Conservation (phyloP, 495 filamentous ascomycete genomes). For the Lophium mytilinum region DNA sequence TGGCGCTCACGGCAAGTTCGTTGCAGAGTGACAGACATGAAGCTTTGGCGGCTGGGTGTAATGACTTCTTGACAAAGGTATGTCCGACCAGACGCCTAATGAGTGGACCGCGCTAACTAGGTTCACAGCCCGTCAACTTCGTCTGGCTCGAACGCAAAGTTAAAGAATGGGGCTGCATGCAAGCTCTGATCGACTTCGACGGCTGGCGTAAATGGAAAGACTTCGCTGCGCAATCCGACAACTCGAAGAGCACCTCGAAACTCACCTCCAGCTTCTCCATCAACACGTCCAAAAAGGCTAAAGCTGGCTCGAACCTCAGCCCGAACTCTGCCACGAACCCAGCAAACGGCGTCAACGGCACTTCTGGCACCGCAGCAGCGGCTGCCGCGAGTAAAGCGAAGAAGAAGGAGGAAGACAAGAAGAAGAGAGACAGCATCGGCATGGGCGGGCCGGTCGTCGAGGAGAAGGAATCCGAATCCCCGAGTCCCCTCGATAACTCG, state of each 20-base stretch:
- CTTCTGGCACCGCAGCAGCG: background rate
- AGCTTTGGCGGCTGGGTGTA: constrained; percentile 90
- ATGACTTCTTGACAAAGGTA: constrained; percentile 98
- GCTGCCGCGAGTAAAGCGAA: constrained; percentile 1
- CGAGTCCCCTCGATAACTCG: background rate
- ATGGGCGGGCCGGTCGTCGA: constrained; percentile 2
- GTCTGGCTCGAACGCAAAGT: constrained; percentile 96
- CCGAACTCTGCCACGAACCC: constrained; percentile 5
- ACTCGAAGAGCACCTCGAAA: constrained; percentile 17
- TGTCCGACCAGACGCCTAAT: no score
- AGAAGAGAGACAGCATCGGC: constrained; percentile 23
- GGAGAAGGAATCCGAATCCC: constrained; percentile 9
- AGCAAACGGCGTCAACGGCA: constrained; percentile 1
- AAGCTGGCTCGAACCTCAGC: constrained; percentile 4
- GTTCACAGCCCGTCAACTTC: constrained; percentile 78
- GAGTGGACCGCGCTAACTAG: constrained; percentile 21
- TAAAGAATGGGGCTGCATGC: constrained; percentile 99
- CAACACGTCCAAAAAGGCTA: constrained; percentile 9
- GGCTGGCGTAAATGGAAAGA: constrained; percentile 98
- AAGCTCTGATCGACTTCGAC: constrained; percentile 96
- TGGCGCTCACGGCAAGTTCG: constrained; percentile 86
- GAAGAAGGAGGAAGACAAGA: constrained; percentile 15
- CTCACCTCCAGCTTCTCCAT: constrained; percentile 18
- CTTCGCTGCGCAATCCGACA: constrained; percentile 31
- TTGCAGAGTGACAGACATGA: constrained; percentile 93